Percentiles rank a stretch among this genome's conserved stretches.
These are phyloP conservation scores for Trypanosoma caninum DNA, from an alignment of 208 protist species.

Conservation along the genomic window DNA sequence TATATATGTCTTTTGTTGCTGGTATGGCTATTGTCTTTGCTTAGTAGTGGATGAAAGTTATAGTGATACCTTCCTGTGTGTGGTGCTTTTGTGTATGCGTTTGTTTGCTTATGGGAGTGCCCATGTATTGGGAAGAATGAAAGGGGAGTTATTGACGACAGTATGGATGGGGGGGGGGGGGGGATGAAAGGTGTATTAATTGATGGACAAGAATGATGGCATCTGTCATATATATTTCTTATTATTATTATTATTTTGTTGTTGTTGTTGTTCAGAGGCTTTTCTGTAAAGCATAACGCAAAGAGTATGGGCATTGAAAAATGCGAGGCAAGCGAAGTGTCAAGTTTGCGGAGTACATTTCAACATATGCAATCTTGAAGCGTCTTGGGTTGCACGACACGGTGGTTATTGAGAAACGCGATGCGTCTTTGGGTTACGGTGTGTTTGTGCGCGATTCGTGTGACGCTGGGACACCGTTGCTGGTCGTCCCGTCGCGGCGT, in stretches of 20 bases:
- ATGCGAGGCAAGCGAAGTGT: constrained; percentile 50
- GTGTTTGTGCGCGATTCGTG: constrained; percentile 85
- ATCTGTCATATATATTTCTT: no score
- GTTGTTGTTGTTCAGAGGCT: not conserved
- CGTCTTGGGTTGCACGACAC: constrained; percentile 77
- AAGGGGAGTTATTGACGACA: no score
- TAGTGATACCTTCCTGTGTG: not conserved
- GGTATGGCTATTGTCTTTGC: not conserved
- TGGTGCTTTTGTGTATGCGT: no score
- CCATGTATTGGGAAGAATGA: no score
- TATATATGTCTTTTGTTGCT: not conserved
- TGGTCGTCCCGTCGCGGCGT: constrained; percentile 70
- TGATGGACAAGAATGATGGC: no score
- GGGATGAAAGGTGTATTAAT: no score
- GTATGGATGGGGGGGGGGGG: no score
- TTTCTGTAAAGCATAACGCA: not conserved
- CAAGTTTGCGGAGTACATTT: constrained; percentile 83
- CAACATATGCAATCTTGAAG: constrained; percentile 83
- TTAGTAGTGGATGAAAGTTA: not conserved
- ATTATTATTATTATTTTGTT: not conserved
- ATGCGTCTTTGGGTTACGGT: constrained; percentile 57
- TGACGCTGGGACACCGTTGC: constrained; percentile 69
- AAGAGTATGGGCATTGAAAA: constrained; percentile 1
- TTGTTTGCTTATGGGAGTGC: no score
- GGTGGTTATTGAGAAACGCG: constrained; percentile 76